Base-by-base conservation (phyloP, 345 rosid genomes). In the Gossypium thurberi region DNA sequence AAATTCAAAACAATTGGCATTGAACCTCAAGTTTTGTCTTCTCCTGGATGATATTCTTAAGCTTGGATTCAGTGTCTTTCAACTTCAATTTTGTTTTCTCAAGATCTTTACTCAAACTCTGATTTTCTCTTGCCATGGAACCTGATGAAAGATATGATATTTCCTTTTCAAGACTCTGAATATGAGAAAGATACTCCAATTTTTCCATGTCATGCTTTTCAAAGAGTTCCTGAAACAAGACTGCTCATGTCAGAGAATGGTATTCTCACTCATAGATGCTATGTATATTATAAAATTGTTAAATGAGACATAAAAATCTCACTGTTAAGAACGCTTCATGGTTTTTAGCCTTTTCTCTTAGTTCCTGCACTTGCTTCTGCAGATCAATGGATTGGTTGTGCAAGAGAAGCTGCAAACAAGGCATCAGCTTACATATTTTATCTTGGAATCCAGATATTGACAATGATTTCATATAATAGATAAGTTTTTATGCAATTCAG, bases 21-120 rank as follows among this genome's bases (percentile, higher is more conserved):
- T 51, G 76, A 77, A 93, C 98, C 98, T 94, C 98, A 74, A 94
- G 89, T 85, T 90, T 94, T 64, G 97, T 94, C 84, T 92, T 94
- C 83, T 94, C 97, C 81, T 94, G 98, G 77, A 92, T 84, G 66
- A 62, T 84, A 88, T 82, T 94, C 86, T 84, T 91, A 59, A 94
- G 90, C 82, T 88, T 94, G 75, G 80, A 89, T 79, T 90, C 98
- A 4, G 86, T 87, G 80, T 94, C 97, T 81, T 90, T 90, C 74
- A 94, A 84, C 86, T 85, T 94, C 62, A 77, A 37, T 80, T 85
- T 94, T 14, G 86, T 85, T 84, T 94, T 94, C 78, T 94, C 97
- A 64, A 90, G 81, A 78, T 92, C 95, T 78, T 91, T 94, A 81
- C 90, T 89, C 84, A 91, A 74, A 75, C 75, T 85, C 52, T 90